Base-by-base conservation (phyloP, 805 yeast genomes). In the Saturnispora sekii region DNA sequence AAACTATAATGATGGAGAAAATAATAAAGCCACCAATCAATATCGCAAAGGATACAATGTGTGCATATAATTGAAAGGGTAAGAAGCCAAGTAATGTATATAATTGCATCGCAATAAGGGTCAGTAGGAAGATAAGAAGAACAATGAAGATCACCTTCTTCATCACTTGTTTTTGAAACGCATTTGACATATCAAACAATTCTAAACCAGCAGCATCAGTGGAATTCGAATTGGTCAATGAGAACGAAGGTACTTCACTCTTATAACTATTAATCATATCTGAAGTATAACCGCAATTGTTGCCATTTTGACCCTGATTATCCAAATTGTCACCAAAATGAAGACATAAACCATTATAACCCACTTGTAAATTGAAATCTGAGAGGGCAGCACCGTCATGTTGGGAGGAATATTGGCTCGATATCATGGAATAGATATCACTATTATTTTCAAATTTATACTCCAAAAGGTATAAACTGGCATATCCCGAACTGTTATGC, bases 271-370 rank as follows among this genome's bases (percentile, higher is more conserved):
- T 32, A 28, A 45, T 42, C 31, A 49, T 49, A 18, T 49, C 50
- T 4, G 35, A 9, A 5, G 47, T 47, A 35, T 49, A 49, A 11
- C 50, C 52, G 43, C 52, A 49, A 9, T 32, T 37, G 31, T 38
- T 15, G 18, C 36, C 48, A 29, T 34, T 18, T 6, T 31, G n/a
- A 2, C 39, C 40, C 9, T 33, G 14, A 29, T 29, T 14, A 17
- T 38, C 44, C 17, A 32, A 21, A 29, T 9, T 5, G 21, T 40
- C 45, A 5, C 48, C 50, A 42, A 49, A 49, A 32, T 46, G 36
- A 10, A 49, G 21, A 35, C 52, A 49, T 18, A 49, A 34, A 7
- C 52, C 52, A 42, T 41, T 41, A 21, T 44, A 49, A 12, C 52
- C 52, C 14, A 49, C 46, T 33, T 46, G 40, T 38, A 49, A 40